Base-by-base conservation (phyloP, 257 asterid species). In the Apocynum venetum region DNA sequence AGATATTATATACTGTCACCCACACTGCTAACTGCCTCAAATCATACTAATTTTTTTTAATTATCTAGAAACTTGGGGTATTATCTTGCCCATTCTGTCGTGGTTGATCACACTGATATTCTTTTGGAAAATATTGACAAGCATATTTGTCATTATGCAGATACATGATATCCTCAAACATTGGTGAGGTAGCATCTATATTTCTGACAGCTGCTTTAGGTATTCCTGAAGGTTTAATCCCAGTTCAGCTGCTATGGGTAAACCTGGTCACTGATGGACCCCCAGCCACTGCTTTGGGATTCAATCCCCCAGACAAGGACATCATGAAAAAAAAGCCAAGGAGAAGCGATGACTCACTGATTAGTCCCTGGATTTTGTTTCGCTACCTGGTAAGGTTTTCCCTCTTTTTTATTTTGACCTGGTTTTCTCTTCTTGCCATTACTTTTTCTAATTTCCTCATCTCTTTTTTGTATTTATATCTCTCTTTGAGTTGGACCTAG, bases 201-300 rank as follows among this genome's bases (percentile, higher is more conserved):
- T 96, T 96, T 75, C 86, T 96, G 25, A 96, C 99, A 6, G 97
- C 99, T 36, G 99, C 99, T 51, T 83, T 96, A 71, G 99, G 99
- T 73, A 93, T 93, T 77, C 99, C 99, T 0, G 99, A 96, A 84
- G 98, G 99, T 80, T 86, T 96, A 86, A 96, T 96, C 70, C 99
- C 99, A 3, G 98, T 93, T 77, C 99, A 96, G 88, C 98, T 96
- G 82, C 88, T 96, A 83, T 96, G 98, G 99, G 98, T 96, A 74
- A 96, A 93, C 86, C 85, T 93, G 81, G 99, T 93, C 53, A 96
- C 99, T 35, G 98, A 96, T 83, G 99, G 99, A n/a, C 99, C 98
- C 38, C 99, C 99, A 38, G 99, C 99, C 64, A 93, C 98, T 11
- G 99, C 99, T 64, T 83, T 96, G 92, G 99, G 99, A 77, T 96